Evolutionary conservation across 2,329 filamentous ascomycete genomes (phyloP).

Genomic region (Aspergillus transmontanensis): DNA sequence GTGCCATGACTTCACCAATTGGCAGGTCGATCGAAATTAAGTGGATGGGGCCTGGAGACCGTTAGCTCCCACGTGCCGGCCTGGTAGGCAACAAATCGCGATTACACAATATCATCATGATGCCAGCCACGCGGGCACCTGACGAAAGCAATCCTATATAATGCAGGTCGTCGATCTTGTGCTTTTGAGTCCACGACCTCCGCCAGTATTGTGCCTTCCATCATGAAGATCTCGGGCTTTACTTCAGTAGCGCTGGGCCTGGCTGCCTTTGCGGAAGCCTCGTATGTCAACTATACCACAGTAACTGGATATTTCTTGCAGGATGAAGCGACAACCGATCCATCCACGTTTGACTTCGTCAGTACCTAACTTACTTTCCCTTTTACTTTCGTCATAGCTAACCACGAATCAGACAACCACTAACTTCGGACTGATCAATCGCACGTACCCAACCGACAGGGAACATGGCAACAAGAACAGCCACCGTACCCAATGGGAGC

Average conservation of each 20-base stretch:
- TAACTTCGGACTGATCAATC: conserved; percentile 54
- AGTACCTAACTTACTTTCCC: conserved; percentile 7
- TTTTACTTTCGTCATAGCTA: background rate
- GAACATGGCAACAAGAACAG: conserved; percentile 25
- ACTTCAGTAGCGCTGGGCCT: conserved; percentile 74
- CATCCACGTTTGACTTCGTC: conserved; percentile 52
- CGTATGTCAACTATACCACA: conserved; percentile 39
- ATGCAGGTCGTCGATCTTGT: background rate
- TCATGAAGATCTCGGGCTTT: conserved; percentile 64
- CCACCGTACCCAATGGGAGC: conserved; percentile 56
- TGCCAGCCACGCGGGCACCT: background rate
- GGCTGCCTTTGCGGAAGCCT: conserved; percentile 66
- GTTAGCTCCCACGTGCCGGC: background rate
- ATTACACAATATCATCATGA: background rate
- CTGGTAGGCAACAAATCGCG: background rate
- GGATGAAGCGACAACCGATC: conserved; percentile 49
- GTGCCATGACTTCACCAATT: background rate
- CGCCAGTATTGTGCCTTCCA: background rate
- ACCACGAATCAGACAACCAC: conserved; percentile 33
- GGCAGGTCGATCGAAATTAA: background rate
- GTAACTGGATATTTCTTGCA: conserved; percentile 54
- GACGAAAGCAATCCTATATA: background rate
- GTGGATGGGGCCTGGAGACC: background rate
- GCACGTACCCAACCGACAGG: conserved; percentile 46
- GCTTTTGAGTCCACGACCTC: background rate